Evolutionary conservation across 140 eudicot species (phyloP), one percentile per base, ranked within the genome.

Genomic region (Cichorium intybus): DNA sequence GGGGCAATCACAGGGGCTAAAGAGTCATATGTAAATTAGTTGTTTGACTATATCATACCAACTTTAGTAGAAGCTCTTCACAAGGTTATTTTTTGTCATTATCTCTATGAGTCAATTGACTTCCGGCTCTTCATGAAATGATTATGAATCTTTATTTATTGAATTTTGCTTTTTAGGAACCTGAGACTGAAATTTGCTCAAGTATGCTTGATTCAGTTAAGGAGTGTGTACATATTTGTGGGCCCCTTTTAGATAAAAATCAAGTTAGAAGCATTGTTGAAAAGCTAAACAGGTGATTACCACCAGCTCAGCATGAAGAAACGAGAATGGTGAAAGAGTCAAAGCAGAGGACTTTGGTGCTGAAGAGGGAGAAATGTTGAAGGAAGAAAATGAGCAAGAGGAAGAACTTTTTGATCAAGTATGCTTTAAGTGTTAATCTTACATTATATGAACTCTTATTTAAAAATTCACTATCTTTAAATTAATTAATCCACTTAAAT

Each of bases 351-450:
- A n/a, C n/a, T n/a, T n/a, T n/a, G n/a, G n/a, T n/a, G n/a, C n/a
- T n/a, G n/a, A n/a, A n/a, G n/a, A n/a, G n/a, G n/a, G n/a, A n/a
- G n/a, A n/a, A n/a, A n/a, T n/a, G n/a, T n/a, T n/a, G n/a, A n/a
- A n/a, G 72, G 90, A 84, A 73, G 87, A 84, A 78, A 81, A 84
- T 41, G 87, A 84, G 63, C 80, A 62, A 68, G 87, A 84, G 58
- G 90, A 84, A 69, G 90, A 84, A 66, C 77, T 84, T 49, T 75
- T 81, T 41, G 81, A 77, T 73, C 82, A 81, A 75, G 90, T 84
- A 63, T 34, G 84, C 52, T 29, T 16, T 26, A 51, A 12, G 10
- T 46, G 28, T 27, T 56, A n/a, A n/a, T n/a, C n/a, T n/a, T n/a
- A n/a, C n/a, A n/a, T n/a, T n/a, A n/a, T n/a, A n/a, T n/a, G n/a